Evolutionary conservation across 345 rosid species (phyloP).

Genomic region (Acer negundo): DNA sequence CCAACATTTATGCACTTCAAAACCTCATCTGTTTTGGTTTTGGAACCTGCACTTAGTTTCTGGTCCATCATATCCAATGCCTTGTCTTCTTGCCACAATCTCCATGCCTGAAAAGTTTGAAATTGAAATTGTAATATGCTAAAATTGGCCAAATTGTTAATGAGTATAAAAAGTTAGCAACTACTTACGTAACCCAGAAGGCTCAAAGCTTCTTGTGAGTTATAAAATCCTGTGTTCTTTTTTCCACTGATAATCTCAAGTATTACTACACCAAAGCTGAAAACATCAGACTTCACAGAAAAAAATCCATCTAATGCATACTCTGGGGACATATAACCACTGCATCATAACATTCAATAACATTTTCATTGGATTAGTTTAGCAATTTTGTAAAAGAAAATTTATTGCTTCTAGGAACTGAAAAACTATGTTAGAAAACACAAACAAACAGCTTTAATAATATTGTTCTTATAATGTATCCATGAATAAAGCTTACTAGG

Average conservation of each 20-base stretch:
- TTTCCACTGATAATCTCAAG: conserved; percentile 36
- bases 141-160: not conserved
- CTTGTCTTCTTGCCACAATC: conserved; percentile 42
- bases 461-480: not conserved
- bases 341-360: not conserved
- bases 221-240: conserved; percentile 23
- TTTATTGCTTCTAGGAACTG: not conserved
- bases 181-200: conserved; percentile 28
- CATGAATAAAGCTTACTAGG: conserved; percentile 49
- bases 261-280: conserved; percentile 37
- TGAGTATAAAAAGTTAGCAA: not conserved
- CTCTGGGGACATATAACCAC: conserved; percentile 29
- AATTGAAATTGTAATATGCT: not conserved
- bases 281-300: conserved; percentile 34
- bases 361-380: not conserved
- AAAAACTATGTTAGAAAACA: conserved; percentile 10
- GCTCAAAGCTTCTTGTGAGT: conserved; percentile 10
- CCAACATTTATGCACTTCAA: conserved; percentile 31
- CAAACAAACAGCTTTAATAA: not conserved
- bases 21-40: conserved; percentile 19
- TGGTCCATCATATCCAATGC: conserved; percentile 40
- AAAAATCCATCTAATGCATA: conserved; percentile 31
- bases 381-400: not conserved
- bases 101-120: conserved; percentile 49
- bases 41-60: conserved; percentile 23